Percentiles rank a stretch among this genome's conserved stretches.
Evolutionary conservation across 495 filamentous ascomycete genomes (phyloP).

Genomic region (Tetracladium marchalianum): DNA sequence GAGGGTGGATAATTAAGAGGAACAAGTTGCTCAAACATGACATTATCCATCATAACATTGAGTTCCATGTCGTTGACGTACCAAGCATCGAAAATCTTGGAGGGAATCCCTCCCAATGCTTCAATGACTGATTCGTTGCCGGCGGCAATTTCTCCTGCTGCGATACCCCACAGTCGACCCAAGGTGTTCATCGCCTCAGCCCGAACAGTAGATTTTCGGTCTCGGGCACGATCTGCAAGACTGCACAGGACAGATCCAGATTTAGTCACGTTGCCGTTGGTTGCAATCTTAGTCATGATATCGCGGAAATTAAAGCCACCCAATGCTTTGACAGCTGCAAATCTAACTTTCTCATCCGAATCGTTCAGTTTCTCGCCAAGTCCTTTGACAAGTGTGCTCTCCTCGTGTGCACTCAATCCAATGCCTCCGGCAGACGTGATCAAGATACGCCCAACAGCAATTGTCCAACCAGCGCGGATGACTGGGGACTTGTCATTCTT

Average conservation of each 20-base stretch:
- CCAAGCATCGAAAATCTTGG: conserved; percentile 75
- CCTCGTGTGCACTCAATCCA: conserved; percentile 68
- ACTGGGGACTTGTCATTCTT: conserved; percentile 72
- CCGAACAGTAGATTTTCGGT: conserved; percentile 72
- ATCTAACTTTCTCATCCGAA: conserved; percentile 78
- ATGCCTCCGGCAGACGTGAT: conserved; percentile 78
- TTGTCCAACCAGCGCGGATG: conserved; percentile 78
- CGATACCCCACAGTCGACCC: conserved; percentile 83
- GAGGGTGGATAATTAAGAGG: conserved; percentile 78
- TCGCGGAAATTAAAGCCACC: conserved; percentile 67
- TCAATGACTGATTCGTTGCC: conserved; percentile 66
- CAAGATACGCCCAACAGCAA: conserved; percentile 69
- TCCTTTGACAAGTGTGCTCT: conserved; percentile 57
- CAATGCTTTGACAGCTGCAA: conserved; percentile 76
- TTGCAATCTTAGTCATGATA: conserved; percentile 69
- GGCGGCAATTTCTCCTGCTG: conserved; percentile 73
- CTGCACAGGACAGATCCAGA: conserved; percentile 63
- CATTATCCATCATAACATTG: conserved; percentile 71
- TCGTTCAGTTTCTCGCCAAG: conserved; percentile 77
- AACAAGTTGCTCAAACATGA: conserved; percentile 77
- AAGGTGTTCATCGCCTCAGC: conserved; percentile 77
- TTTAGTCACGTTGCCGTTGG: conserved; percentile 58
- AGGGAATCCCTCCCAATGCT: conserved; percentile 69
- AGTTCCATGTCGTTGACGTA: conserved; percentile 88
- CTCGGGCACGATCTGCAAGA: conserved; percentile 80